These are phyloP conservation scores for Zygoascus tannicola DNA, from an alignment of 805 yeast species.

Conservation along the genomic window DNA sequence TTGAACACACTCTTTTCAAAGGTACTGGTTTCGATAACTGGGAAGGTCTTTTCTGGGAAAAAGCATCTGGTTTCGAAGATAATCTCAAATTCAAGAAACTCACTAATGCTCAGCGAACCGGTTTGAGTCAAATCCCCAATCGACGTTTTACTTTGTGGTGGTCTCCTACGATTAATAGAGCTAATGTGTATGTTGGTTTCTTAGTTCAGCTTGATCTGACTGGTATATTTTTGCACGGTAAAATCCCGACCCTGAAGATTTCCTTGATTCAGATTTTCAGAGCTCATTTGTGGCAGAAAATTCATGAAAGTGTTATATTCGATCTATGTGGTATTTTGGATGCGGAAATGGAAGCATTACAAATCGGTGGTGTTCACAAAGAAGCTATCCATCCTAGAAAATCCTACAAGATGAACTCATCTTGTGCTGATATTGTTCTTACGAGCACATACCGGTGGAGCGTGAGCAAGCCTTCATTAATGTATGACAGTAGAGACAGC, in stretches of 20 bases:
- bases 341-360: slow-evolving; percentile 71
- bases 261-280: slow-evolving; percentile 93
- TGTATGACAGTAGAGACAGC: slow-evolving; percentile 61
- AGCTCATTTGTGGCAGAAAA: slow-evolving; percentile 98
- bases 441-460: slow-evolving; percentile 74
- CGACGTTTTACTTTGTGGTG: slow-evolving; percentile 97
- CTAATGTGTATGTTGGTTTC: slow-evolving; percentile 96
- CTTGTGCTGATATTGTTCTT: slow-evolving; percentile 82
- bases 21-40: slow-evolving; percentile 97
- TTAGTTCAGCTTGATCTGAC: slow-evolving; percentile 92
- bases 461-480: slow-evolving; percentile 62
- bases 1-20: slow-evolving; percentile 89
- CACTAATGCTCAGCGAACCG: slow-evolving; percentile 96
- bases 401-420: slow-evolving; percentile 93
- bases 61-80: slow-evolving; percentile 94
- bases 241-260: slow-evolving; percentile 92
- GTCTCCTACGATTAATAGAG: slow-evolving; percentile 98
- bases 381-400: slow-evolving; percentile 94
- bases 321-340: slow-evolving; percentile 91
- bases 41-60: slow-evolving; percentile 99
- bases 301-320: slow-evolving; percentile 89
- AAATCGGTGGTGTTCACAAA: slow-evolving; percentile 78
- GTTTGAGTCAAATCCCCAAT: slow-evolving; percentile 94
- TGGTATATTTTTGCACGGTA: slow-evolving; percentile 94
- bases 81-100: slow-evolving; percentile 88